Evolutionary conservation across 257 asterid genomes (phyloP), one percentile per base, ranked within the genome.

Genomic region (Salvia hispanica): DNA sequence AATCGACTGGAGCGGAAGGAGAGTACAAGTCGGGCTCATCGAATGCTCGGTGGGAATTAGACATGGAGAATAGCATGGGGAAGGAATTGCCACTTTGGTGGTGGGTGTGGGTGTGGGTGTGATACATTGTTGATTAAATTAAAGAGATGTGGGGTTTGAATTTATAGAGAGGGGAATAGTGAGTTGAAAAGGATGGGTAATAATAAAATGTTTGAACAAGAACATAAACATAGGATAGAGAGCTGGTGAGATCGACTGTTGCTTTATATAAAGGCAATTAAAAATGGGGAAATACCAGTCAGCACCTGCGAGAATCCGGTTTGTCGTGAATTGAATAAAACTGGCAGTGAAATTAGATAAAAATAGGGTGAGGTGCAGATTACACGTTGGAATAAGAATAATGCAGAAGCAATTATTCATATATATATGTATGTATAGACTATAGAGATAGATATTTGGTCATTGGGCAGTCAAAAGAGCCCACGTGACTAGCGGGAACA

Each of bases 401-500:
- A 53, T 58, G 71, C 72, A 40, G 45, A 7, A 10, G 9, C 3
- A 5, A 39, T 6, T 4, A 60, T 63, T 18, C 1, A 18, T 72
- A 25, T 25, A 25, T 25, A 25, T 25, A 25, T 25, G 62, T 72
- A 63, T 79, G n/a, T n/a, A 72, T 76, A 75, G 72, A 72, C 71
- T n/a, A n/a, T n/a, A n/a, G n/a, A 72, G 14, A 25, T 25, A 25
- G 31, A 25, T 52, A 64, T 2, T 71, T 45, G 86, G 82, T 80
- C 73, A 66, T 81, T 33, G 81, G 85, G 88, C 80, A 80, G 97
- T 91, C 97, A 88, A 91, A 88, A 83, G 92, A 82, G 73, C 73
- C 88, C 96, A 88, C 95, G 96, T 91, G 97, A 91, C 83, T 72
- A 76, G 75, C 64, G 84, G 95, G 96, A 84, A 82, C 96, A 91